These are phyloP conservation scores for Starmerella potacharoeniae DNA, from an alignment of 805 yeast species.

Conservation along the genomic window DNA sequence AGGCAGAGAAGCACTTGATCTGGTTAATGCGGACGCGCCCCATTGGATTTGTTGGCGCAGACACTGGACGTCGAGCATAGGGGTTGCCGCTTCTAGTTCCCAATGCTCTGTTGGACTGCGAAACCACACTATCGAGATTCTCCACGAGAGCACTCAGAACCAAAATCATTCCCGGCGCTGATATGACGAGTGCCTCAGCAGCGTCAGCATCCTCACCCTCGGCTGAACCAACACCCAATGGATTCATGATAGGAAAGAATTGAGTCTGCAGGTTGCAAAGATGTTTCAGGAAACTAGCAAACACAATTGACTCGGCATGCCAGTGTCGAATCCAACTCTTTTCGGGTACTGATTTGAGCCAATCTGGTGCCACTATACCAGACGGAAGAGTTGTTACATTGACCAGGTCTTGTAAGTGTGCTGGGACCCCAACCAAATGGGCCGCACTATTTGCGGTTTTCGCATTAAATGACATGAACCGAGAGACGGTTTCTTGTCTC, in stretches of 20 bases:
- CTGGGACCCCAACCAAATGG: not conserved
- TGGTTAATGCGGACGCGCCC: conserved; percentile 25
- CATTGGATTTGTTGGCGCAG: not conserved
- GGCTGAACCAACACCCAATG: conserved; percentile 14
- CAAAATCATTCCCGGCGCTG: conserved; percentile 27
- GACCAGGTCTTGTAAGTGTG: not conserved
- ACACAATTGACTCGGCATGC: conserved; percentile 30
- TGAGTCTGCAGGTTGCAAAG: conserved; percentile 28
- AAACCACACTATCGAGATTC: conserved; percentile 19
- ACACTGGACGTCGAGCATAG: conserved; percentile 4
- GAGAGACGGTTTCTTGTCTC: not conserved
- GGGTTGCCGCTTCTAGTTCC: conserved; percentile 14
- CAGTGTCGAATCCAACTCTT: conserved; percentile 28
- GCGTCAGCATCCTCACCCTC: conserved; percentile 8
- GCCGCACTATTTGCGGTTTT: not conserved
- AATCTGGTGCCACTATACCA: not conserved
- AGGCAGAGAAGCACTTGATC: conserved; percentile 26
- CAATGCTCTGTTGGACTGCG: not conserved
- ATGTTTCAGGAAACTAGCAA: conserved; percentile 35
- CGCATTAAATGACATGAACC: not conserved
- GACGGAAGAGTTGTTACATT: not conserved
- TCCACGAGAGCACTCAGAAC: conserved; percentile 24
- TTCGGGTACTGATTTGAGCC: not conserved
- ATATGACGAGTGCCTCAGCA: conserved; percentile 7
- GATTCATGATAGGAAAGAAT: conserved; percentile 19